Evolutionary conservation across 805 yeast species (phyloP).

Genomic region (Starmera dryadoides): DNA sequence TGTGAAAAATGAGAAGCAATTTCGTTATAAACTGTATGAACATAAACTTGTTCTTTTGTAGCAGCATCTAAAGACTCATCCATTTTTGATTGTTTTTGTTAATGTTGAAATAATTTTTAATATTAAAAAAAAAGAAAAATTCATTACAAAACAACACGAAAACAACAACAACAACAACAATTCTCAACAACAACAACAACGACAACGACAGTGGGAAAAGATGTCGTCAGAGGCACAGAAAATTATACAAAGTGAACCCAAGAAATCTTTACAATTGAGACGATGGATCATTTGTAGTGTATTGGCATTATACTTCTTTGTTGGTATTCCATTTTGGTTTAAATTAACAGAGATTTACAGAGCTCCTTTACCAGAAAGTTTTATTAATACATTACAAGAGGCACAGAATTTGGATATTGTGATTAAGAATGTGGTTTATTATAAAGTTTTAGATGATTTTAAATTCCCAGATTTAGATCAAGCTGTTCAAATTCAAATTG

Average conservation of each 20-base stretch:
- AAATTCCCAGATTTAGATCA: conserved; percentile 60
- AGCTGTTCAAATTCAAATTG: conserved; percentile 43
- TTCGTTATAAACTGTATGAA: conserved; percentile 88
- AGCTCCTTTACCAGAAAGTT: conserved; percentile 31
- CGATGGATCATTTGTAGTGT: conserved; percentile 15
- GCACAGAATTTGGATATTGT: conserved; percentile 35
- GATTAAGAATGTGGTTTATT: conserved; percentile 35
- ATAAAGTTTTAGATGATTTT: conserved; percentile 34
- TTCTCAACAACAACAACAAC: background rate
- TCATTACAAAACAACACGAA: background rate
- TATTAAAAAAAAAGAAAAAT: background rate
- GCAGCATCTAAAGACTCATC: conserved; percentile 33
- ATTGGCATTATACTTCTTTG: conserved; percentile 20
- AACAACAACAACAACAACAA: background rate
- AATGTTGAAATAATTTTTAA: background rate
- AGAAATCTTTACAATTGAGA: conserved; percentile 13
- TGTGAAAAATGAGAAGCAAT: conserved; percentile 91
- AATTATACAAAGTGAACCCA: conserved; percentile 14
- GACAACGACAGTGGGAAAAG: background rate
- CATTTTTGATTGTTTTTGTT: conserved; percentile 6
- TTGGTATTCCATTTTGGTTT: conserved; percentile 36
- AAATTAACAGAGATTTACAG: conserved; percentile 32
- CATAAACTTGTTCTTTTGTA: conserved; percentile 65
- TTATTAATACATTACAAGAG: conserved; percentile 26
- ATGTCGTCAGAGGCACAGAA: conserved; percentile 1